Evolutionary conservation across 345 rosid genomes (phyloP), one percentile per base, ranked within the genome.

Genomic region (Punica granatum): DNA sequence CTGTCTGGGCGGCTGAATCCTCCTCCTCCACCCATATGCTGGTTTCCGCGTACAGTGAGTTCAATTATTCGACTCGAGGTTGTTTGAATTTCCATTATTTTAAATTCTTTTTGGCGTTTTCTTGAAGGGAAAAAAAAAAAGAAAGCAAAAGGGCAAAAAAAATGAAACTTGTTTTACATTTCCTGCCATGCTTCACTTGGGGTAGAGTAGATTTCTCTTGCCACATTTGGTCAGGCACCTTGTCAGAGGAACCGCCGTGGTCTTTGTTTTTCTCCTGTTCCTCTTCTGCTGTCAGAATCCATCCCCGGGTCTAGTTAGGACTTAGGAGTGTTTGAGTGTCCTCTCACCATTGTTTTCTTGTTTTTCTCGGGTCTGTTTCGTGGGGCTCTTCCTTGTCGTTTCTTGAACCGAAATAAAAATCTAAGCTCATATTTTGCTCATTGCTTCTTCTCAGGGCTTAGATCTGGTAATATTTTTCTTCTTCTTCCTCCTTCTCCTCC

Each of bases 381-480:
- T 19, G 73, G 67, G 75, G 75, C 60, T 71, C 77, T 70, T 61
- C 37, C 34, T 67, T 79, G 81, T 70, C 68, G 60, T 71, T 69
- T 77, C 60, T 48, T 30, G 34, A 23, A 51, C 64, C 72, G 23
- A 9, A 23, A 56, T n/a, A 73, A 43, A 70, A 60, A 66, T 77
- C 77, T 33, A 54, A 75, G 60, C 75, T 28, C 19, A 67, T 60
- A 28, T 60, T 61, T 68, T 31, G 7, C 69, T 73, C 32, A 48
- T 53, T 19, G 67, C 51, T 60, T 33, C 35, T 58, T 21, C 49
- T 71, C 54, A 65, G 72, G 77, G 63, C 73, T 81, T 73, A 84
- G 83, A 83, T 85, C 90, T 67, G 75, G 41, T 67, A 60, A 30
- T 11, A 4, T 37, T 37, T 4, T 11, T 68, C 58, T 68, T 48